Evolutionary conservation across 768 basidiomycete genomes (phyloP), one percentile per base, ranked within the genome.

Genomic region (Melanogaster broomeanus): DNA sequence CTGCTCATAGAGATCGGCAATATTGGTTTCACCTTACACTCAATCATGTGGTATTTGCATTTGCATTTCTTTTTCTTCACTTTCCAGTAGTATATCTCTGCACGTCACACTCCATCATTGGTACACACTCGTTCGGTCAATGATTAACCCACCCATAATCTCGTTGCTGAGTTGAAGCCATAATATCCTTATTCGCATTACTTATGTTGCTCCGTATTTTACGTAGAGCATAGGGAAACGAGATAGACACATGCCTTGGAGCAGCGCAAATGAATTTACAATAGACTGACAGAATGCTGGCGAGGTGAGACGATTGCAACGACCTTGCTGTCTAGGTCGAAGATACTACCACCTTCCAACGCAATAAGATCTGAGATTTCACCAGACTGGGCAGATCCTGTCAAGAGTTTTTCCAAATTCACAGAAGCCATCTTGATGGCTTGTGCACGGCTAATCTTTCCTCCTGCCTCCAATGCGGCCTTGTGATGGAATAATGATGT

Each of bases 281-380:
- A 62, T 15, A 74, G 52, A 30, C 73, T 61, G 8, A 72, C 67
- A 11, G 45, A 43, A 5, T 57, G 56, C n/a, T 64, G 57, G 24
- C 57, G 56, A 15, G 68, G 58, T 8, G 67, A 71, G 43, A 74
- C 63, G 21, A 73, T 58, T 9, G 67, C 70, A 12, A 64, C 57
- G 16, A 72, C 72, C 53, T 73, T 73, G 37, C 71, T 70, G 25
- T 55, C 59, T 34, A 72, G 65, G 31, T 67, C 65, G 9, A 73
- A 59, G 39, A 72, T 45, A 38, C 71, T 68, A 6, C 72, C 71
- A 2, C 70, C 72, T 2, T 61, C 51, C 4, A 42, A 24, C 13
- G 75, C 79, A n/a, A 87, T 82, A 49, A 85, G 56, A 51, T 87
- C 85, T 19, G 67, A 66, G 45, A 51, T 33, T 31, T 39, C 31